These are phyloP conservation scores for Cordyceps fumosorosea DNA, from an alignment of 2,329 filamentous ascomycete species.

Conservation along the genomic window DNA sequence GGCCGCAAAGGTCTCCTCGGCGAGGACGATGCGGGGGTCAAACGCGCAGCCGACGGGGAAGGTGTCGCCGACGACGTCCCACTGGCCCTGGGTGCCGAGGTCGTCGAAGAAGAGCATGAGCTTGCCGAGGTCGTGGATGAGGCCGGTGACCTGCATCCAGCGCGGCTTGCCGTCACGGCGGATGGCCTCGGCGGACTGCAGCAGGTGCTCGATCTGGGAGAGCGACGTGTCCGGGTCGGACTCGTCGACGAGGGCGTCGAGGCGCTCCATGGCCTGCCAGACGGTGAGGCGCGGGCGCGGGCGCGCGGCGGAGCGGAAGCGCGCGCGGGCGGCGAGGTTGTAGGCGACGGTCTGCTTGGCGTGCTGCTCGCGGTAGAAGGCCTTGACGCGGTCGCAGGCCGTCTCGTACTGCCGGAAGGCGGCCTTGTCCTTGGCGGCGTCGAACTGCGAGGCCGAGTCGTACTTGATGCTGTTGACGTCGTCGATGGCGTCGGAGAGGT, in stretches of 20 bases:
- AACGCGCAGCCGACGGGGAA: conserved; percentile 74
- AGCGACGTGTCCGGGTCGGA: conserved; percentile 85
- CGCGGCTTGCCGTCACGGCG: conserved; percentile 75
- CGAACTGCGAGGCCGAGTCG: conserved; percentile 55
- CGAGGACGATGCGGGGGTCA: conserved; percentile 72
- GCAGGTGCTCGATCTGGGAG: conserved; percentile 81
- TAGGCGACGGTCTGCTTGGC: conserved; percentile 72
- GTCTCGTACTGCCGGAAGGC: conserved; percentile 78
- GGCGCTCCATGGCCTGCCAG: conserved; percentile 89
- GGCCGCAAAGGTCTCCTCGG: conserved; percentile 59
- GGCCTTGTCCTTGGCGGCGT: conserved; percentile 69
- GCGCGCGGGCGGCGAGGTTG: conserved; percentile 70
- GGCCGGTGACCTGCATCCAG: conserved; percentile 73
- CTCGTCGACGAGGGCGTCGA: conserved; percentile 86
- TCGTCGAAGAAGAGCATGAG: conserved; percentile 69
- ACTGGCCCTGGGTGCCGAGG: conserved; percentile 66
- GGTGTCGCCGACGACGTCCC: conserved; percentile 87
- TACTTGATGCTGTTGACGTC: conserved; percentile 49
- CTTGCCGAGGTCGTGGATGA: conserved; percentile 77
- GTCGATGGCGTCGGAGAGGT: conserved; percentile 42
- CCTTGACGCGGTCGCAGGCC: conserved; percentile 77
- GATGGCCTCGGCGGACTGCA: conserved; percentile 85
- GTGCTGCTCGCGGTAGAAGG: conserved; percentile 73
- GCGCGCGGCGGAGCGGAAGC: conserved; percentile 52
- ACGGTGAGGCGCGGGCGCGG: conserved; percentile 66